These are phyloP conservation scores for Arthrobotrys iridis DNA, from an alignment of 2,329 filamentous ascomycete species.

Conservation along the genomic window DNA sequence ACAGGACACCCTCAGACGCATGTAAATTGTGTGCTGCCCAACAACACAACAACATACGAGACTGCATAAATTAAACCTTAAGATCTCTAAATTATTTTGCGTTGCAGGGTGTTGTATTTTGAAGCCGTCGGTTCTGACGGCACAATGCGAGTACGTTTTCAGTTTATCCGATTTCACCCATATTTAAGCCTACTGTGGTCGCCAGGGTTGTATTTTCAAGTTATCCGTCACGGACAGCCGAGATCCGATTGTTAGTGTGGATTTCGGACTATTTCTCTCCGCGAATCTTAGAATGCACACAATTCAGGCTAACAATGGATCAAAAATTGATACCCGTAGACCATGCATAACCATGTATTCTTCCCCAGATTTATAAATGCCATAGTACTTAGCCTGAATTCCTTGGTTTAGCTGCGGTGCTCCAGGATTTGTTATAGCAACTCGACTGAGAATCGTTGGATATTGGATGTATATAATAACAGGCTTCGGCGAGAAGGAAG, in stretches of 20 bases:
- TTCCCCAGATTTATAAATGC: conserved; percentile 44
- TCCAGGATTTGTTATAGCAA: conserved; percentile 16
- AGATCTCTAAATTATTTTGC: neutral
- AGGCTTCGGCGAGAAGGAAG: conserved; percentile 40
- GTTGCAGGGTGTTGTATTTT: conserved; percentile 23
- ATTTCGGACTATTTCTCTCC: conserved; percentile 8
- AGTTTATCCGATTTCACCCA: conserved; percentile 48
- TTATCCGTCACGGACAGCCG: conserved; percentile 14
- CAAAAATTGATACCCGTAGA: conserved; percentile 5
- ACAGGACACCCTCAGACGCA: neutral
- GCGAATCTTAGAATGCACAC: neutral
- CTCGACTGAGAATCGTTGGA: neutral
- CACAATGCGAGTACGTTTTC: conserved; percentile 14
- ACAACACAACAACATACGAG: no score
- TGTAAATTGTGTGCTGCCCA: no score
- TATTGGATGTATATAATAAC: neutral
- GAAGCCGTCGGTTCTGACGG: neutral
- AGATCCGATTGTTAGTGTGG: conserved; percentile 15
- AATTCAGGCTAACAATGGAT: conserved; percentile 35
- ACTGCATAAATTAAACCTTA: no score
- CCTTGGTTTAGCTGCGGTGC: conserved; percentile 2
- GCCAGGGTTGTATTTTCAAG: neutral
- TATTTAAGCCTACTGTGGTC: conserved; percentile 5
- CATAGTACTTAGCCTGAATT: conserved; percentile 43
- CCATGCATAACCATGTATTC: conserved; percentile 1